Evolutionary conservation across 345 rosid species (phyloP), one percentile per base, ranked within the genome.

Genomic region (Cardiospermum halicacabum): DNA sequence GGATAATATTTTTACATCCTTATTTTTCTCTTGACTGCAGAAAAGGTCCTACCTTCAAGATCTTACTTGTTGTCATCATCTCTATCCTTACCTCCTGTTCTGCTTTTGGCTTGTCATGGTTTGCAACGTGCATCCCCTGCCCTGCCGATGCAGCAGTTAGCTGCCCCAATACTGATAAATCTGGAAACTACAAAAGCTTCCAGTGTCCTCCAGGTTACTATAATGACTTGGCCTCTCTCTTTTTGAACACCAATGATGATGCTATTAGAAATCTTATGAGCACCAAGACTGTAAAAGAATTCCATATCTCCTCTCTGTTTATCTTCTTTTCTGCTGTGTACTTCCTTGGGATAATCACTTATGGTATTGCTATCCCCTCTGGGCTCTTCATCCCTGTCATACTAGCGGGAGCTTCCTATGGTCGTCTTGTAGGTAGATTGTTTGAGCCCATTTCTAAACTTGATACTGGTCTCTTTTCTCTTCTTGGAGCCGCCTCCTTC

Each of bases 301-400:
- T 86, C 57, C 77, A 70, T 12, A 48, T 86, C 28, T 77, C 84
- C 51, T 63, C 78, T 25, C 87, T 86, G 24, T 58, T 86, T 40
- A 74, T 80, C 68, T 86, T 86, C 83, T 86, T 86, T 32, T 74
- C 45, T 55, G 82, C 89, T 54, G 58, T 78, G 10, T 86, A 69
- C 60, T 63, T 45, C 75, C 92, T 86, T 36, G 87, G 92, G 32
- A 80, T 86, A 37, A 58, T 84, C 30, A 84, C 89, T 39, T 86
- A 84, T 61, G 92, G 92, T 50, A 84, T 78, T 53, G 89, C 89
- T 24, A 59, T 86, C 67, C 92, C 89, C n/a, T 74, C 92, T 18
- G 87, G 92, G 21, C 92, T 86, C 75, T 86, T 86, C 74, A 86
- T 84, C 57, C 89, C 89, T n/a, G 92, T 86, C 47, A 86, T 86